A percentile compares a stretch with the other conserved stretches of the same genome.
Conservation (phyloP, 352 stramenopile genomes). For the Phytophthora boehmeriae region DNA sequence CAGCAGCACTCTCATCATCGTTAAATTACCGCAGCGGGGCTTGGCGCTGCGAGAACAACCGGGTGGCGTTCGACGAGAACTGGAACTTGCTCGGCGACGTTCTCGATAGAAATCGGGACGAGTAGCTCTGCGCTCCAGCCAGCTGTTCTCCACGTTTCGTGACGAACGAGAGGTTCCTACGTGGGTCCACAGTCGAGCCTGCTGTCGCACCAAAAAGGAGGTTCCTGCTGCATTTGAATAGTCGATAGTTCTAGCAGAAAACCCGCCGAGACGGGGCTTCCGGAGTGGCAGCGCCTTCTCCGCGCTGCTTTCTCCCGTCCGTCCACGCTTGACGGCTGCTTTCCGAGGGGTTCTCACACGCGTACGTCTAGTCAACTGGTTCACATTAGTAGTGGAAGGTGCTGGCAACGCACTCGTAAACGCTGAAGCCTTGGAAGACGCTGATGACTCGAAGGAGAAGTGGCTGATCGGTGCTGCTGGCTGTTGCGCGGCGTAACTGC, state of each 20-base stretch:
- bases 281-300: conserved; percentile 54
- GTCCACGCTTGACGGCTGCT: conserved; percentile 56
- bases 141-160: conserved; percentile 21
- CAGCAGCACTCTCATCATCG: not conserved
- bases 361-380: conserved; percentile 47
- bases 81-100: conserved; percentile 63
- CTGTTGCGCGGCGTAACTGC: conserved; percentile 2
- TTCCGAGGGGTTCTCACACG: conserved; percentile 65
- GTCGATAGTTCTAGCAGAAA: conserved; percentile 22
- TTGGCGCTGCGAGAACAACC: conserved; percentile 56
- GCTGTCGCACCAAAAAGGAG: conserved; percentile 12
- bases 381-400: conserved; percentile 33
- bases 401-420: conserved; percentile 38
- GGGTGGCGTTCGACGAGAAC: conserved; percentile 42
- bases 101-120: conserved; percentile 26
- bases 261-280: conserved; percentile 56
- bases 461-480: conserved; percentile 13
- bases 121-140: conserved; percentile 1
- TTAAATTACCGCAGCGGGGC: conserved; percentile 43
- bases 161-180: conserved; percentile 24
- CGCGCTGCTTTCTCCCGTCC: conserved; percentile 50
- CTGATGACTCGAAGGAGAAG: conserved; percentile 21
- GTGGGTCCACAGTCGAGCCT: conserved; percentile 7
- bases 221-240: conserved; percentile 17
- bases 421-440: conserved; percentile 7